Evolutionary conservation across 2,329 filamentous ascomycete genomes (phyloP).

Genomic region (Septoria linicola): DNA sequence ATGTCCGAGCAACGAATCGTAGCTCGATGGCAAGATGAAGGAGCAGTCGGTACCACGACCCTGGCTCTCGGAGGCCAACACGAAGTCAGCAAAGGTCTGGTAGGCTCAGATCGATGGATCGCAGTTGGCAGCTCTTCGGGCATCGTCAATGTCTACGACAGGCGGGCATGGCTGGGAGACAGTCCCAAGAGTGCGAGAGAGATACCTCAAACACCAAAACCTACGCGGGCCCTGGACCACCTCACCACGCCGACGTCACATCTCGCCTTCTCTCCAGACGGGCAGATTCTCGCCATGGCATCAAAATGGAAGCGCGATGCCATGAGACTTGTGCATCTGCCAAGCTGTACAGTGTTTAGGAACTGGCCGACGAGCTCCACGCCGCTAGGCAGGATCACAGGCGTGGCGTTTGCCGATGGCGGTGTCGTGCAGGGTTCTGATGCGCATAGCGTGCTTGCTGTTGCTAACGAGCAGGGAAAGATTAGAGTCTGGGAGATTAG

Average conservation of each 20-base stretch:
- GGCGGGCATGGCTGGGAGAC: constrained; percentile 57
- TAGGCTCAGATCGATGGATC: constrained; percentile 85
- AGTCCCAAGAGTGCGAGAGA: constrained; percentile 17
- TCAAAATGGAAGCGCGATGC: constrained; percentile 87
- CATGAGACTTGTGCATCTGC: constrained; percentile 81
- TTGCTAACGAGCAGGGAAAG: constrained; percentile 86
- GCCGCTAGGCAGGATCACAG: constrained; percentile 77
- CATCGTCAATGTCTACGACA: constrained; percentile 91
- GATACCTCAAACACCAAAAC: constrained; percentile 67
- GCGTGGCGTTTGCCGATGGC: constrained; percentile 49
- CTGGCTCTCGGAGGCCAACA: constrained; percentile 72
- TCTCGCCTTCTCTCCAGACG: constrained; percentile 80
- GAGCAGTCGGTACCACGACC: constrained; percentile 80
- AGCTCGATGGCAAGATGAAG: constrained; percentile 85
- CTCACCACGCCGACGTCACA: constrained; percentile 81
- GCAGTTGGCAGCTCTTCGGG: constrained; percentile 82
- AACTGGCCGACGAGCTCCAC: constrained; percentile 96
- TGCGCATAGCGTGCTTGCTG: constrained; percentile 60
- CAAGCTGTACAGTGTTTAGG: constrained; percentile 87
- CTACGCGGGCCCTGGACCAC: constrained; percentile 74
- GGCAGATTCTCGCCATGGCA: constrained; percentile 82
- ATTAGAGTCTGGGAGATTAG: constrained; percentile 86
- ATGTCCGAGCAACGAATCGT: constrained; percentile 67
- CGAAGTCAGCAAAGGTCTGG: constrained; percentile 51
- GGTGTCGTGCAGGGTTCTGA: constrained; percentile 42